Percentiles rank a stretch among this genome's conserved stretches.
phyloP scores from a whole-genome alignment of 2,329 filamentous ascomycete genomes.

The Penicillium brasilianum region DNA sequence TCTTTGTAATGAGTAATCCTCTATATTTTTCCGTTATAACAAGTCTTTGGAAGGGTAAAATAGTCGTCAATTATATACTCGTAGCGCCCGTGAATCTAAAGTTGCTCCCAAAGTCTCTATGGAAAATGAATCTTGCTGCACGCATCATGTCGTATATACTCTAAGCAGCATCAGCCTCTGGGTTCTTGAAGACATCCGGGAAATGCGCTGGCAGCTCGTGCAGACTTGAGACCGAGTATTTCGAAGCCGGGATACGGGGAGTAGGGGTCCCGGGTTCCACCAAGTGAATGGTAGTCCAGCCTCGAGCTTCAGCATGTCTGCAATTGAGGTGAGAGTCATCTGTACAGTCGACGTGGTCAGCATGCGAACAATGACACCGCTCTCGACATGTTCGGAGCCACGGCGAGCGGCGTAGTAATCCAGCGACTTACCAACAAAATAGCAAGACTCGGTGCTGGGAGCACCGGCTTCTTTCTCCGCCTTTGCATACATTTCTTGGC shows the following conservation, averaged over 20 bases:
- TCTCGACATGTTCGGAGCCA: background rate
- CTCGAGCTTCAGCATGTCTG: constrained; percentile 73
- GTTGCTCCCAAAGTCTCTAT: background rate
- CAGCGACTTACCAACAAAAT: constrained; percentile 80
- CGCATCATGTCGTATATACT: constrained; percentile 4
- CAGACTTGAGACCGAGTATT: constrained; percentile 76
- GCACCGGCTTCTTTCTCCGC: constrained; percentile 85
- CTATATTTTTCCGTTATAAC: background rate
- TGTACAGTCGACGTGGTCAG: constrained; percentile 24
- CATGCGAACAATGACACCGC: background rate
- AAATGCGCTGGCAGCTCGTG: constrained; percentile 77
- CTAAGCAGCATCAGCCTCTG: constrained; percentile 15
- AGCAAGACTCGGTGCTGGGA: constrained; percentile 72
- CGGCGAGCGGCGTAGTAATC: background rate
- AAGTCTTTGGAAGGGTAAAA: background rate
- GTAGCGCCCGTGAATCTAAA: background rate
- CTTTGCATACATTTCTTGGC: constrained; percentile 80
- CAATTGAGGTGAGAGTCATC: constrained; percentile 91
- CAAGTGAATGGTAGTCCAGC: constrained; percentile 86
- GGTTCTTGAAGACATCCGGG: constrained; percentile 79
- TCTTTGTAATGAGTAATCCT: background rate
- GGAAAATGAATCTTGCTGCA: background rate
- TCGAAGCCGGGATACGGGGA: constrained; percentile 68
- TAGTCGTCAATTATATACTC: background rate
- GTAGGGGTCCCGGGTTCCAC: constrained; percentile 74